Evolutionary conservation across 805 yeast species (phyloP), one percentile per base, ranked within the genome.

Genomic region (Suhomyces sp.): DNA sequence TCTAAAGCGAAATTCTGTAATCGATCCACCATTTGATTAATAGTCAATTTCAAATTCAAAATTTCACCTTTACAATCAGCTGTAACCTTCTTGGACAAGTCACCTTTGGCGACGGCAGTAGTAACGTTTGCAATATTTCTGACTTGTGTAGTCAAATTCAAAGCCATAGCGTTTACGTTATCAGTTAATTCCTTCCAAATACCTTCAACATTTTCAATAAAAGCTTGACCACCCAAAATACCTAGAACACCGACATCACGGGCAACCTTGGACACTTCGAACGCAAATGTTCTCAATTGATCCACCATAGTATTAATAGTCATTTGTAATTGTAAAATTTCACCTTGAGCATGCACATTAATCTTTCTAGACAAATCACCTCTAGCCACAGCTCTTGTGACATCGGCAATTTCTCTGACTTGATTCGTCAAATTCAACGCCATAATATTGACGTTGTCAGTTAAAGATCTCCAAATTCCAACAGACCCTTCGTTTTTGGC

Each of bases 161-260:
- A 68, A 14, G 95, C 95, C 95, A 86, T 86, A 26, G 95, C 91
- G 55, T 86, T 87, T 38, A 86, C 86, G 50, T 86, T 86, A 57
- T 86, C 95, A 2, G 95, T 81, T 28, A 87, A 70, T 53, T 83
- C 90, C 51, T 81, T 79, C 95, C 95, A 86, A 38, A 85, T 84
- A 36, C 95, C 95, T 46, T 82, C 85, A 18, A 85, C 90, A 40
- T 80, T 82, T 39, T 77, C 80, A 37, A 83, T 81, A 41, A 79
- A 74, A 1, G 95, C 95, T 57, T 86, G 95, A 6, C 95, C 95
- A 35, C 95, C 95, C 35, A 86, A 68, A 32, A 87, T 74, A 43
- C 95, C 95, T 47, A 85, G 85, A 12, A 86, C 95, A 56, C 95
- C 95, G 15, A 88, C 88, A 58, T 87, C 95, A 40, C 93, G 71